Evolutionary conservation across 2,329 filamentous ascomycete genomes (phyloP).

Genomic region (Chlorencoelia australis): DNA sequence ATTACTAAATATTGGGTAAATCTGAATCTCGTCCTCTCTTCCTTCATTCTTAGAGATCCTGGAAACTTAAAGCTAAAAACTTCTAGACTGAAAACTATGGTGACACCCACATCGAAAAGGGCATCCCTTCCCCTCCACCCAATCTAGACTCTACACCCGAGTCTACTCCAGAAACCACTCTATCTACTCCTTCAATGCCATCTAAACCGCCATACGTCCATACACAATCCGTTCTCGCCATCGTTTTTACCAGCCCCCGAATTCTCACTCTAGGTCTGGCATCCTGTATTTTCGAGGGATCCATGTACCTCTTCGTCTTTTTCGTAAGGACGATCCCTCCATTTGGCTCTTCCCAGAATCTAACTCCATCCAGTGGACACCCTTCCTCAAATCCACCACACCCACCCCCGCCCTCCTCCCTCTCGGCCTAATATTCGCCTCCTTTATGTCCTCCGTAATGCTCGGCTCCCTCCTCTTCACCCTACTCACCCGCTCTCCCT

Average conservation of each 20-base stretch:
- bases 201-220: background rate
- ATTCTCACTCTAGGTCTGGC: constrained; percentile 41
- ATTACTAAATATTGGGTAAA: constrained; percentile 41
- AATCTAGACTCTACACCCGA: constrained; percentile 11
- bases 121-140: constrained; percentile 8
- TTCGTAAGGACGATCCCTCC: no score
- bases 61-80: background rate
- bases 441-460: constrained; percentile 50
- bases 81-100: constrained; percentile 42
- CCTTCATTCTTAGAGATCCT: background rate
- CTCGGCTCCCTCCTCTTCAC: constrained; percentile 47
- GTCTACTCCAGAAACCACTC: background rate
- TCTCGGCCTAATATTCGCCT: constrained; percentile 44
- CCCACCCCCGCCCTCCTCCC: constrained; percentile 31
- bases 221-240: constrained; percentile 11
- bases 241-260: constrained; percentile 32
- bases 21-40: background rate
- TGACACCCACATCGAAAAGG: constrained; percentile 15
- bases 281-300: constrained; percentile 49
- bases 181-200: background rate
- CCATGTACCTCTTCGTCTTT: constrained; percentile 54
- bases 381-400: constrained; percentile 36
- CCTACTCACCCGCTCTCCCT: constrained; percentile 27
- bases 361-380: no score
- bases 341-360: no score